A percentile compares a stretch with the other conserved stretches of the same genome.
Evolutionary conservation across 768 basidiomycete genomes (phyloP).

Genomic region (Boletus coccyginus): DNA sequence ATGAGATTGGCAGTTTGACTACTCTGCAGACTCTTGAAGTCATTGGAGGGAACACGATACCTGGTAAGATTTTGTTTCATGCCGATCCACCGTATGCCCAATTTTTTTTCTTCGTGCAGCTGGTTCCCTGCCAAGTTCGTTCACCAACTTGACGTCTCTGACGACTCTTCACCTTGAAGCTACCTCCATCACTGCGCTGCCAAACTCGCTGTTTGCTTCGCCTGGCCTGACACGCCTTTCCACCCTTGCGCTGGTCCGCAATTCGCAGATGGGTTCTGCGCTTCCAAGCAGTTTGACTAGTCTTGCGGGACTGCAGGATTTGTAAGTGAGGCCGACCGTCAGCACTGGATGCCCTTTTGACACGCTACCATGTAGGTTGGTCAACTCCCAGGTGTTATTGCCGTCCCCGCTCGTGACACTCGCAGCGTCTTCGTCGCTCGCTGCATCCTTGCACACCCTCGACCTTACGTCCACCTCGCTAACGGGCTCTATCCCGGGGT

Average conservation of each 20-base stretch:
- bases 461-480: constrained; percentile 41
- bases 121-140: constrained; percentile 40
- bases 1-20: constrained; percentile 39
- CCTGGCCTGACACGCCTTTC: constrained; percentile 32
- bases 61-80: constrained; percentile 32
- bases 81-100: neutral
- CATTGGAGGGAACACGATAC: constrained; percentile 40
- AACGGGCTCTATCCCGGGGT: constrained; percentile 35
- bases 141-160: constrained; percentile 37
- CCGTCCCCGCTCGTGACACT: constrained; percentile 33
- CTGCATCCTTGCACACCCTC: constrained; percentile 33
- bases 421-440: constrained; percentile 31
- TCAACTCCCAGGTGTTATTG: constrained; percentile 36
- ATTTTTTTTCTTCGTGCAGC: constrained; percentile 24
- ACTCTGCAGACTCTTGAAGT: constrained; percentile 38
- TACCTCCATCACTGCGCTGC: constrained; percentile 37
- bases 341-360: neutral
- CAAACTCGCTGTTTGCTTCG: constrained; percentile 33
- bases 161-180: constrained; percentile 40
- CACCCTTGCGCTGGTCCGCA: constrained; percentile 39
- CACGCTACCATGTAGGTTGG: constrained; percentile 23
- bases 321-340: constrained; percentile 31
- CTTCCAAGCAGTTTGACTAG: constrained; percentile 36
- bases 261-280: constrained; percentile 36
- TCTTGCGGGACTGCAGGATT: constrained; percentile 33